Evolutionary conservation across 2,329 filamentous ascomycete species (phyloP), one percentile per base, ranked within the genome.

Genomic region (Neonectria neomacrospora): DNA sequence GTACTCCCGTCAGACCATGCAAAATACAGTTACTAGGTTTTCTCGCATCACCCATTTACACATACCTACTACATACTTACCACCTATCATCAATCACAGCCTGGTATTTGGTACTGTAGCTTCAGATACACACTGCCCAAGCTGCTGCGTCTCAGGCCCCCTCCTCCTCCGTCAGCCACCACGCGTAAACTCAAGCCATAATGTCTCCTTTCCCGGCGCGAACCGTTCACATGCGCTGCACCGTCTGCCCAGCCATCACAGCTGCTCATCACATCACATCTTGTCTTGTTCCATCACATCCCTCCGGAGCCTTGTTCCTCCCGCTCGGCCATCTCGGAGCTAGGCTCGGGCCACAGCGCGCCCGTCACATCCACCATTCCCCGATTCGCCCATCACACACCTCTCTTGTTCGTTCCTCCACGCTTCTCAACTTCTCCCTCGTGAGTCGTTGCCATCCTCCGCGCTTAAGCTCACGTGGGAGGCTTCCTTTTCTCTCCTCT

Each of bases 351-450:
- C 56, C 61, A 61, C 54, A 65, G 28, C n/a, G 57, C 55, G 45
- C 41, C 58, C 58, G 62, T 71, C 69, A 64, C 64, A 66, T 64
- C 57, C 63, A 62, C 51, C 22, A 14, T 16, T 45, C 16, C 61
- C 61, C 69, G 66, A 71, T 72, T 71, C 62, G 70, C 55, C 37
- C 48, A 18, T 71, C 65, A 59, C 54, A 59, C 54, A 54, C 26
- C 39, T 28, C 30, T 54, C 60, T 47, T 58, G 23, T 26, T 26
- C n/a, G 32, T 50, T 32, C 26, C n/a, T 30, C 26, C 26, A 20
- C 6, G 44, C 26, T 32, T 50, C 28, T n/a, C 16, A 8, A 41
- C 14, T 20, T 28, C 39, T 30, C 16, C 18, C 23, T 28, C 5
- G 10, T 11, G 10, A 30, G 11, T 48, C 50, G 23, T 61, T 61